Conservation (phyloP, 2,329 filamentous ascomycete species). For the Cucurbitaria berberidis region DNA sequence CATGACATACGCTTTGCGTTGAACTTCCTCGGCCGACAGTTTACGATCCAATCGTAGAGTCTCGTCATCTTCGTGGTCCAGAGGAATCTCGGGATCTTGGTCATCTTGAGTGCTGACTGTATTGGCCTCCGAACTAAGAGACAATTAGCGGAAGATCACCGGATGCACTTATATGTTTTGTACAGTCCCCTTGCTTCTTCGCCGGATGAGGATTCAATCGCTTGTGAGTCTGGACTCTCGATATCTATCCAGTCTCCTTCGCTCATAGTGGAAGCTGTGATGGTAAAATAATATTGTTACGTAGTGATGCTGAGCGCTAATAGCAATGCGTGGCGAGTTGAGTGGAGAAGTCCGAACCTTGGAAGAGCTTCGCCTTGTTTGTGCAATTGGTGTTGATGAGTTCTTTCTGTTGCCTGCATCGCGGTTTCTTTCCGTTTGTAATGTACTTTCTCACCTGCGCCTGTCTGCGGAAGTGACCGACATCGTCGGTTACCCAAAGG, state of each 20-base stretch:
- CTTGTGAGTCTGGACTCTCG: neutral
- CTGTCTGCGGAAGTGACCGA: neutral
- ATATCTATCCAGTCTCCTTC: neutral
- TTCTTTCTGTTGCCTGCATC: neutral
- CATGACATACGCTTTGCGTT: slow-evolving; percentile 6
- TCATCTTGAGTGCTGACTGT: neutral
- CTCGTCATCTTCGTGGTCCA: neutral
- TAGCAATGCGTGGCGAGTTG: neutral
- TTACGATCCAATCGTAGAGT: neutral
- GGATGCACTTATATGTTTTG: too few species aligned
- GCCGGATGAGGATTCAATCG: neutral
- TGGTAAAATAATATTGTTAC: neutral
- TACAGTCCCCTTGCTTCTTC: neutral
- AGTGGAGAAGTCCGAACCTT: too few species aligned
- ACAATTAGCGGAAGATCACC: neutral
- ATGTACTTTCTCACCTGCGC: neutral
- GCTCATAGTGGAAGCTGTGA: neutral
- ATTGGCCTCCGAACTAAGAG: neutral
- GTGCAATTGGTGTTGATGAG: neutral
- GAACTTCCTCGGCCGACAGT: slow-evolving; percentile 1
- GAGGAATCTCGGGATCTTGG: neutral
- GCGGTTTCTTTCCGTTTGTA: neutral
- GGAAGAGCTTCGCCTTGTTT: neutral
- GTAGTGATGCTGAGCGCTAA: neutral
- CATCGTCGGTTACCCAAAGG: neutral